Percentiles rank a stretch among this genome's conserved stretches.
Conservation (phyloP, 305 asterid genomes). For the Fraxinus platypoda region DNA sequence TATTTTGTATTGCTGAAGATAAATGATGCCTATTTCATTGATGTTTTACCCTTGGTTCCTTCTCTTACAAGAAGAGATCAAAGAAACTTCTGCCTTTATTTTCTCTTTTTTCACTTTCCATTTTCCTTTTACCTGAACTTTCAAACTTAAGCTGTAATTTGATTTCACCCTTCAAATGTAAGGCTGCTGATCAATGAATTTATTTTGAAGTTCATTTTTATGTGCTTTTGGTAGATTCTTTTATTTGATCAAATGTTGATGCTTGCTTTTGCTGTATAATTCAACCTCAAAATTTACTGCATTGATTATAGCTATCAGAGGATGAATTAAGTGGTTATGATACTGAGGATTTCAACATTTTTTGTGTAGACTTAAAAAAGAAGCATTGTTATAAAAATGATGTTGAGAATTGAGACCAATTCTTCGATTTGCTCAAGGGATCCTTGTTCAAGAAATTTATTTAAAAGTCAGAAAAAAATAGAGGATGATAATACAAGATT, state of each 20-base stretch:
- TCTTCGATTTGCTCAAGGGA: background rate
- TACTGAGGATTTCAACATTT: background rate
- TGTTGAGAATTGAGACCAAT: background rate
- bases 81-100: background rate
- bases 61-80: background rate
- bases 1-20: background rate
- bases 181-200: background rate
- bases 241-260: background rate
- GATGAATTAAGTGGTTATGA: background rate
- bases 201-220: background rate
- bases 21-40: background rate
- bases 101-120: background rate
- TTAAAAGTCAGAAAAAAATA: background rate
- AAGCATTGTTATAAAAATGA: background rate
- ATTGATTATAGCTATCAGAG: background rate
- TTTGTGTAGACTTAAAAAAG: background rate
- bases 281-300: background rate
- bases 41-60: background rate
- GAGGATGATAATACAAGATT: too few species aligned
- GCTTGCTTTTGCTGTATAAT: slow-evolving; percentile 19
- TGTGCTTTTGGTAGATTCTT: background rate
- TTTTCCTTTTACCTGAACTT: background rate
- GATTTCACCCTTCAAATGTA: background rate
- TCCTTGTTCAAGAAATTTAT: background rate
- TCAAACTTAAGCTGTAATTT: background rate